Conservation (phyloP, 257 asterid species). For the Cinchona pubescens region DNA sequence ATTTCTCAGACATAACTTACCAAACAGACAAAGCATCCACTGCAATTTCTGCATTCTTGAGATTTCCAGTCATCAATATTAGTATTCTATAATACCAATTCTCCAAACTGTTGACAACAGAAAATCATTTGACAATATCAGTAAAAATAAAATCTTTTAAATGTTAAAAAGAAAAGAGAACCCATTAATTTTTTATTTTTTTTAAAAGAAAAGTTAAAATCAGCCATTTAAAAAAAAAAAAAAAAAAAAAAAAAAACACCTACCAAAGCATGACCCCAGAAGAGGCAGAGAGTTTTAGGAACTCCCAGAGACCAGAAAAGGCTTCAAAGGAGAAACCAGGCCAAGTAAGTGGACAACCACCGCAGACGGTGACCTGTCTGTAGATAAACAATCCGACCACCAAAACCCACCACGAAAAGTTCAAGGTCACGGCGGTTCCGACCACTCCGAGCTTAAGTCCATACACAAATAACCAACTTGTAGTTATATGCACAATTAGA, state of each 20-base stretch:
- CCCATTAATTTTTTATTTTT: too few species aligned
- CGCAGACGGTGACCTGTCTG: conserved; percentile 47
- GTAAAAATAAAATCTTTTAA: too few species aligned
- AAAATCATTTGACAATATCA: too few species aligned
- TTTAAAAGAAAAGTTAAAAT: too few species aligned
- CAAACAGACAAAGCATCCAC: conserved; percentile 78
- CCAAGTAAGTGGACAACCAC: conserved; percentile 82
- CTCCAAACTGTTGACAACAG: conserved; percentile 42
- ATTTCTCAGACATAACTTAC: too few species aligned
- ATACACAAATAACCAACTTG: conserved; percentile 56
- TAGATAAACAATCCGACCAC: conserved; percentile 47
- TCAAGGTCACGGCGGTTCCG: conserved; percentile 56
- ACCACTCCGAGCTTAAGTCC: conserved; percentile 48
- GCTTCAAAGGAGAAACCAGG: conserved; percentile 69
- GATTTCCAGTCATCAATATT: conserved; percentile 73
- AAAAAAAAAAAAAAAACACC: background rate
- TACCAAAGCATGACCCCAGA: conserved; percentile 97
- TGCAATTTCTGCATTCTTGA: conserved; percentile 61
- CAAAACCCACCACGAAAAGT: conserved; percentile 60
- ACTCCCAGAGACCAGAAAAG: conserved; percentile 78
- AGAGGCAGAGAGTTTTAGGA: conserved; percentile 67
- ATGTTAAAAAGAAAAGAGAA: too few species aligned
- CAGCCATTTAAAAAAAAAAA: too few species aligned
- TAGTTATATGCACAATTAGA: conserved; percentile 37
- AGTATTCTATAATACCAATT: conserved; percentile 74